Base-by-base conservation (phyloP, 139 green algal genomes). In the Auxenochlorella protothecoides region DNA sequence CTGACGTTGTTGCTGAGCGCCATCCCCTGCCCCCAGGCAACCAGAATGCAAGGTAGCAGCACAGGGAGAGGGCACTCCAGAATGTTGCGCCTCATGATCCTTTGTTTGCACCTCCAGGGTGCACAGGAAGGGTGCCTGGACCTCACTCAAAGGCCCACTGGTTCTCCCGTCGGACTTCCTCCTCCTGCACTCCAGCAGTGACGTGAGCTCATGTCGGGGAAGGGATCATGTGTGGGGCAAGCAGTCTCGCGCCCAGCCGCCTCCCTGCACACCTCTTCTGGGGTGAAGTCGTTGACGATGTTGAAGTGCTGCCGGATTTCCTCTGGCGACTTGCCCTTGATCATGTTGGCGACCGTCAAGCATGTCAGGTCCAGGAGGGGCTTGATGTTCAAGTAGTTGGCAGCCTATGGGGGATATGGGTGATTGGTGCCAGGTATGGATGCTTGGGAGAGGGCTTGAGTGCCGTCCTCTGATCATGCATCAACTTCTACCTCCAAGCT, bases 361-460 rank as follows among this genome's bases (percentile, higher is more conserved):
- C 95, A 99, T 0, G 92, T 97, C 11, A 98, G 84, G 78, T 99
- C 95, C 66, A 99, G 83, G 69, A 99, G 83, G 12, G 76, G 72
- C 85, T 98, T 98, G 83, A 99, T 99, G 88, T 99, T 98, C 6
- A 99, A 81, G 84, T 99, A 99, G 83, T 99, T 99, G 52, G 95
- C 95, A 1, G 95, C 95, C 87, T 92, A 80, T 55, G 69, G 3
- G 44, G 9, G 57, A 59, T 3, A 16, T 55, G 15, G 55, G 27
- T 44, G 27, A 44, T 1, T 44, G 27, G 27, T 44, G 27, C 0
- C 27, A 44, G 27, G 27, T 44, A 1, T 44, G 27, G 27, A 44
- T 44, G 27, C 27, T 44, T 0, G 27, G 27, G 27, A 44, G 27
- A 44, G 27, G 27, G 27, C 27, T 44, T 44, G 27, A 44, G 27